Evolutionary conservation across 148 eudicot genomes (phyloP), one percentile per base, ranked within the genome.

Genomic region (Gaultheria prostrata): DNA sequence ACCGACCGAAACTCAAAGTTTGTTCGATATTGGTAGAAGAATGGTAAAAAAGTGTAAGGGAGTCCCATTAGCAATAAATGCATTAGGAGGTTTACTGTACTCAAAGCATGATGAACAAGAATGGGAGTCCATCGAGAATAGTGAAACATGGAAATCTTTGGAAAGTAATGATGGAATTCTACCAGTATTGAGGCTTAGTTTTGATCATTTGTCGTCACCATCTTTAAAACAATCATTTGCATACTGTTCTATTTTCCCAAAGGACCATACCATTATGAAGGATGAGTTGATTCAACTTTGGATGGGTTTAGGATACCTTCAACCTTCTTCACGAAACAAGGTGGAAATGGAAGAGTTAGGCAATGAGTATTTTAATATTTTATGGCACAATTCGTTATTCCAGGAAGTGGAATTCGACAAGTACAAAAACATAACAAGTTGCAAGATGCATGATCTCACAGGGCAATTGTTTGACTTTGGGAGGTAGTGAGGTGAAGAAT

Each of bases 41-140:
- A 50, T 86, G 67, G 84, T 78, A 10, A 12, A 76, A 21, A 86
- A 39, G 18, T 71, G 75, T 71, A 8, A 39, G 46, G 75, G 75
- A 3, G 75, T 86, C 13, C 85, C 88, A 9, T 56, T 86, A 57
- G 86, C 84, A 2, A 53, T 74, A 35, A 76, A 76, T 0, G 54
- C 71, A 12, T 24, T 83, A 1, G 84, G 84, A 57, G 65, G 65
- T 57, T 57, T 57, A 57, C 3, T 59, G 26, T 20, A 59, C 26
- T 59, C 65, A 11, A 59, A 59, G 65, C 65, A 1, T 0, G 65
- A 59, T 59, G 65, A 59, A 59, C 2, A 8, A 59, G 65, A 59
- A 6, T 59, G 26, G 26, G 26, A 59, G 65, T 20, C 21, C 12
- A 21, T 59, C 0, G 26, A 20, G 26, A 59, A 21, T 2, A 59